phyloP scores from a whole-genome alignment of 805 yeast species.

The Metschnikowia sp. region DNA sequence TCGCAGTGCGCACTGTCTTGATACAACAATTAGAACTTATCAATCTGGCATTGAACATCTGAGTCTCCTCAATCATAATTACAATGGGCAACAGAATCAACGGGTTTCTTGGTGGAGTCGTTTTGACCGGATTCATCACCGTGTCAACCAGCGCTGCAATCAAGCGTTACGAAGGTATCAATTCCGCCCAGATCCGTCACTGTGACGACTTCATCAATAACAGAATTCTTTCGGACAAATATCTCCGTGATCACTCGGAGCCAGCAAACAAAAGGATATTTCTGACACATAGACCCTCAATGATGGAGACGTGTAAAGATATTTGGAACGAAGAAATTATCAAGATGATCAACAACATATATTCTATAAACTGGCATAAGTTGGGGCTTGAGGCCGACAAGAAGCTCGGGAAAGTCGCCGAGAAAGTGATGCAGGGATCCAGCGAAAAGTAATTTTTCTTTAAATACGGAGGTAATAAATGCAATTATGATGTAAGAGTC shows the following conservation, averaged over 20 bases:
- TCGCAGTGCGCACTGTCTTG: constrained; percentile 1
- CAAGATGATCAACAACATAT: constrained; percentile 60
- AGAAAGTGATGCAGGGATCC: constrained; percentile 20
- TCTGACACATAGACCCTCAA: constrained; percentile 31
- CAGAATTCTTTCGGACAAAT: constrained; percentile 48
- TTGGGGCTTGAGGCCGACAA: constrained; percentile 35
- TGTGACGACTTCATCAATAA: constrained; percentile 51
- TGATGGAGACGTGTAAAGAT: constrained; percentile 65
- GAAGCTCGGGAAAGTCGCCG: constrained; percentile 27
- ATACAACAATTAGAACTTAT: no score
- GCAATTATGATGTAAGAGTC: neutral
- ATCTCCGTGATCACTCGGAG: constrained; percentile 40
- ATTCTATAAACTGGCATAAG: constrained; percentile 49
- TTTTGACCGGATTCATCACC: constrained; percentile 59
- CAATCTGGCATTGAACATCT: neutral
- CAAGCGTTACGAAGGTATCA: constrained; percentile 42
- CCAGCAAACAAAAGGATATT: constrained; percentile 35
- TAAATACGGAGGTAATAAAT: neutral
- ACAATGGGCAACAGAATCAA: constrained; percentile 42
- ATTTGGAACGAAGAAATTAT: constrained; percentile 77
- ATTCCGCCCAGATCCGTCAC: constrained; percentile 45
- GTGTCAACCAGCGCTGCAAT: constrained; percentile 61
- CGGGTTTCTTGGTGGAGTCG: constrained; percentile 49
- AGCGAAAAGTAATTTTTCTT: constrained; percentile 9
- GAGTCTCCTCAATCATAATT: neutral